These are phyloP conservation scores for Raphanus sativus DNA, from an alignment of 345 rosid genomes.

Conservation along the genomic window DNA sequence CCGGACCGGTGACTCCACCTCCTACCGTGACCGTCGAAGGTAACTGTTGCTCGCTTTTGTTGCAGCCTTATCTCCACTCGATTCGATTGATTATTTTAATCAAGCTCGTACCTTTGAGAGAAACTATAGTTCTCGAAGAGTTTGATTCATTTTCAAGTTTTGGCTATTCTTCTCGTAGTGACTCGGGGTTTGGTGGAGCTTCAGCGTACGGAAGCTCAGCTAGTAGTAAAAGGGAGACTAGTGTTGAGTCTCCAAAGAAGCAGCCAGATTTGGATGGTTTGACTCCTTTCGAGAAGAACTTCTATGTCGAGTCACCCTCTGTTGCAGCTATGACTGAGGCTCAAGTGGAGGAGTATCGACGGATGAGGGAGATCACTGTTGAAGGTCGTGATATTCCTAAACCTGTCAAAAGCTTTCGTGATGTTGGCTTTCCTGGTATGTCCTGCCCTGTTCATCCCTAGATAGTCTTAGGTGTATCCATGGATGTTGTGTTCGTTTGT, in stretches of 20 bases:
- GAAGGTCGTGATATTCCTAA: slow-evolving; percentile 96
- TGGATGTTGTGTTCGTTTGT: not conserved
- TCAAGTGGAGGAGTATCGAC: slow-evolving; percentile 83
- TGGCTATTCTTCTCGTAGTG: slow-evolving; percentile 47
- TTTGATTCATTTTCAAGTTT: slow-evolving; percentile 23
- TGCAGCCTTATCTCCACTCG: not conserved
- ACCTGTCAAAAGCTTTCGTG: slow-evolving; percentile 77
- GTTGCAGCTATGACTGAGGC: slow-evolving; percentile 83
- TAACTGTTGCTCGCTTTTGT: slow-evolving; percentile 23
- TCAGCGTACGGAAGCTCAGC: slow-evolving; percentile 57
- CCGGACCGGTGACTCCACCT: slow-evolving; percentile 83
- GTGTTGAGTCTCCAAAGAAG: slow-evolving; percentile 63
- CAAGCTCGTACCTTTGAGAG: not conserved
- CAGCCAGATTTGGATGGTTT: slow-evolving; percentile 91
- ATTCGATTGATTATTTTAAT: not conserved
- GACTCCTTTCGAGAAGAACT: slow-evolving; percentile 92
- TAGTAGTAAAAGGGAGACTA: slow-evolving; percentile 50
- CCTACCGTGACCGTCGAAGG: slow-evolving; percentile 95
- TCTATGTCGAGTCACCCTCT: slow-evolving; percentile 72
- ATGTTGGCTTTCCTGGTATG: slow-evolving; percentile 92
- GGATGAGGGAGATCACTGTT: slow-evolving; percentile 74
- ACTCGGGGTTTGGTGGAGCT: slow-evolving; percentile 91
- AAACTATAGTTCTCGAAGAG: not conserved
- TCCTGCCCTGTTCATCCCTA: not conserved
- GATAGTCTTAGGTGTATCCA: not conserved